Evolutionary conservation across 805 yeast species (phyloP), one percentile per base, ranked within the genome.

Genomic region (Pichia cabralensis): DNA sequence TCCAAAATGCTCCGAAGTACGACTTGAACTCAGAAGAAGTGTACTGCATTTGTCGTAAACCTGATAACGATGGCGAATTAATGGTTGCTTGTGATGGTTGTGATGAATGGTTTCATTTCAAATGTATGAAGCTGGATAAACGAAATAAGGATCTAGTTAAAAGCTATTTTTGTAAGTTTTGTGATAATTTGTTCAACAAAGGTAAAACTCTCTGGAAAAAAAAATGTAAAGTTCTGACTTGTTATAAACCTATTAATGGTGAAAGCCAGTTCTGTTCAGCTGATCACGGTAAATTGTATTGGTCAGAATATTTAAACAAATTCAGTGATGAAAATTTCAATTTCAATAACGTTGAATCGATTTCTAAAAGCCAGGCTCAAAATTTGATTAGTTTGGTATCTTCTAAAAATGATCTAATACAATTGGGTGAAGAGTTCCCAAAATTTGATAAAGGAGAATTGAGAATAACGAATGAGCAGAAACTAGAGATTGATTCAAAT

Each of bases 71-170:
- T n/a, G 92, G 88, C 2, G 77, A 74, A 38, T 60, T 86, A 52
- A 88, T 88, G 96, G 80, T 88, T n/a, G 84, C 81, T 0, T 86
- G 96, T 53, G 96, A 86, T 52, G 88, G 84, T 6, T 88, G 96
- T 57, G 95, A 85, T 49, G 95, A 84, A 39, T 88, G 96, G 96
- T 88, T 69, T 51, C 96, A 88, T 56, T 83, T 86, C 55, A 61
- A 60, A 30, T 88, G 96, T 52, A 71, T 86, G 67, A 67, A 66
- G 34, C 51, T 85, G 24, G 65, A 75, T 33, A 53, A 52, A 8
- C 56, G 62, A 35, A 69, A 67, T 47, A 65, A 71, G 38, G 63
- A 67, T 26, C 60, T 85, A 33, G 76, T 85, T 9, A 64, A 70
- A 30, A 68, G 69, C 35, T 86, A 69, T 49, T 80, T 62, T 50